These are phyloP conservation scores for Alternaria sp. DNA, from an alignment of 2,329 filamentous ascomycete species.

Conservation along the genomic window DNA sequence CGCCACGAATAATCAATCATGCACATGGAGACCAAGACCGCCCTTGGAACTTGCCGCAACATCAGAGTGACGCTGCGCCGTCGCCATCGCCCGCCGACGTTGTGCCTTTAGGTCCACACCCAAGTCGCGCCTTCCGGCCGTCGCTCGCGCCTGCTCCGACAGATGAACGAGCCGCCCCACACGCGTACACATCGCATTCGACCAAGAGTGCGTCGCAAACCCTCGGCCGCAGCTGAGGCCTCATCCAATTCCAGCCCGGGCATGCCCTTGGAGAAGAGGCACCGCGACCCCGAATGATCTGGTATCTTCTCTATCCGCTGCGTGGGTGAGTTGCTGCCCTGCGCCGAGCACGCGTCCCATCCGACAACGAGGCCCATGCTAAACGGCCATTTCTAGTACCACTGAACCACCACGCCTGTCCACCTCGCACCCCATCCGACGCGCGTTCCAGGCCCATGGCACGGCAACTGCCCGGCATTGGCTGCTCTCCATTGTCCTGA, in stretches of 20 bases:
- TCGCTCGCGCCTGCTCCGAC: constrained; percentile 23
- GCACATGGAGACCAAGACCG: constrained; percentile 31
- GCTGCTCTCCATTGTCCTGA: constrained; percentile 75
- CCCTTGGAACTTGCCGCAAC: constrained; percentile 25
- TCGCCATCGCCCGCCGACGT: constrained; percentile 19
- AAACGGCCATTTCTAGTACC: constrained; percentile 62
- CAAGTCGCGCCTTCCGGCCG: constrained; percentile 4
- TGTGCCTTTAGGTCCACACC: constrained; percentile 6
- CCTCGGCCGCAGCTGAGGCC: constrained; percentile 30
- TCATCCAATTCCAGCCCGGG: constrained; percentile 21
- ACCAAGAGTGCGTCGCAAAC: constrained; percentile 40
- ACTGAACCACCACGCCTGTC: constrained; percentile 74
- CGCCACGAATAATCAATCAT: constrained; percentile 40
- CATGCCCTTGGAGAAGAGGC: constrained; percentile 35
- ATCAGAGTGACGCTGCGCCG: constrained; percentile 28
- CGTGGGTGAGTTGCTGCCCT: constrained; percentile 67
- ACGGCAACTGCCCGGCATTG: constrained; percentile 76
- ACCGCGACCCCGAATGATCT: constrained; percentile 65
- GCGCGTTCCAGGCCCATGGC: constrained; percentile 72
- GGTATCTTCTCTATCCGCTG: constrained; percentile 79
- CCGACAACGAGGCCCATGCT: constrained; percentile 18
- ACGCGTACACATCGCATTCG: constrained; percentile 30
- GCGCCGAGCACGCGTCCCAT: constrained; percentile 6
- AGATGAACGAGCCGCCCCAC: constrained; percentile 41
- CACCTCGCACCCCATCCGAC: constrained; percentile 70